Percentiles rank a stretch among this genome's conserved stretches.
phyloP scores from a whole-genome alignment of 768 basidiomycete species.

The Amanita pseudoporphyria region DNA sequence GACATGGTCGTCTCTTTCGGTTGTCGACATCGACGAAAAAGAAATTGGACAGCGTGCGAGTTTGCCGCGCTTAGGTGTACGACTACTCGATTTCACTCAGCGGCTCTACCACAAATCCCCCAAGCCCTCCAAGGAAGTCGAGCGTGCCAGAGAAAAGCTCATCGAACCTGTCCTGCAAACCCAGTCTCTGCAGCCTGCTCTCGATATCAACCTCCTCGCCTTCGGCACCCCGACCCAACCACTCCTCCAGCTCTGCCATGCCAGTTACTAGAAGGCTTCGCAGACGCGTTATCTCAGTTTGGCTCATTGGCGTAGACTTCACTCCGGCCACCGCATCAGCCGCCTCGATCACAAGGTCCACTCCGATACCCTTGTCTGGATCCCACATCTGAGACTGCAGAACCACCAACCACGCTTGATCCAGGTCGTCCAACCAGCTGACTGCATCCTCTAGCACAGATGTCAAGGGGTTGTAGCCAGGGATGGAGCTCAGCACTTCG shows the following conservation, averaged over 20 bases:
- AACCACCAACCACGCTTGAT: slow-evolving; percentile 64
- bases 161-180: slow-evolving; percentile 53
- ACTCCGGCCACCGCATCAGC: slow-evolving; percentile 21
- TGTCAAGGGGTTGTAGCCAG: slow-evolving; percentile 45
- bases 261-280: slow-evolving; percentile 57
- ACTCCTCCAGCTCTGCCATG: slow-evolving; percentile 56
- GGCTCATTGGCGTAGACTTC: slow-evolving; percentile 42
- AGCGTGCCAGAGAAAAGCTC: slow-evolving; percentile 54
- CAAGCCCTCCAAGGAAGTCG: slow-evolving; percentile 45
- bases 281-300: slow-evolving; percentile 67
- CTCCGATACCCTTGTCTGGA: slow-evolving; percentile 26
- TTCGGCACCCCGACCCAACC: slow-evolving; percentile 33
- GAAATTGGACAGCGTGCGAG: background rate
- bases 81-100: slow-evolving; percentile 10
- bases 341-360: slow-evolving; percentile 28
- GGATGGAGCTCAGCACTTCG: slow-evolving; percentile 49
- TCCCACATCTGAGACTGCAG: slow-evolving; percentile 63
- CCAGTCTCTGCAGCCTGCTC: slow-evolving; percentile 35
- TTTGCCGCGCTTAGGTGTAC: background rate
- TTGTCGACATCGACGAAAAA: slow-evolving; percentile 27
- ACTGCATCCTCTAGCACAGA: slow-evolving; percentile 41
- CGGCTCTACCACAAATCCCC: slow-evolving; percentile 18
- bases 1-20: slow-evolving; percentile 31
- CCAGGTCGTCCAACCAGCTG: slow-evolving; percentile 64
- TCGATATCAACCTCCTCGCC: slow-evolving; percentile 26